Conservation (phyloP, 768 basidiomycete species). For the Boletus tylopilopsis region DNA sequence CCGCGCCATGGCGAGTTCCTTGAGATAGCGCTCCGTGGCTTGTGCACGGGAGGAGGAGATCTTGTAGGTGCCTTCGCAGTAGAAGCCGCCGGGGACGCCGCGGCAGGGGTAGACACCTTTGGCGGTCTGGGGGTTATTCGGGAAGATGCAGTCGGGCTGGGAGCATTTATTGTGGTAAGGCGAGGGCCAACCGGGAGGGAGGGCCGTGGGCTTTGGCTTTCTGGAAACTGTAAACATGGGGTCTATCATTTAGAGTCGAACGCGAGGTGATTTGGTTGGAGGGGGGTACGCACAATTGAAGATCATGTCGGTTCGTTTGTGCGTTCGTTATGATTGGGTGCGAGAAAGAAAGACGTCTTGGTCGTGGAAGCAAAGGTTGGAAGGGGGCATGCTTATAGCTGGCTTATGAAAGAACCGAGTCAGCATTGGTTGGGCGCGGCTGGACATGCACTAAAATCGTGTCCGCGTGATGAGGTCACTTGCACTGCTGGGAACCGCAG, state of each 20-base stretch:
- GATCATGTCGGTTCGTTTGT: slow-evolving; percentile 24
- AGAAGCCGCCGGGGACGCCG: slow-evolving; percentile 33
- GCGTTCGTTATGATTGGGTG: no score
- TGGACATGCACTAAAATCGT: slow-evolving; percentile 32
- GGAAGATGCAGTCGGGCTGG: slow-evolving; percentile 29
- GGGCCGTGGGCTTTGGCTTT: slow-evolving; percentile 27
- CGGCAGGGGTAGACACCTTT: slow-evolving; percentile 33
- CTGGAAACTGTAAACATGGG: slow-evolving; percentile 25
- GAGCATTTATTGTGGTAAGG: slow-evolving; percentile 36
- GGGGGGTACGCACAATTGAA: slow-evolving; percentile 24
- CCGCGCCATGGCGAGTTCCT: slow-evolving; percentile 22
- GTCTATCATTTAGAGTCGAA: background rate
- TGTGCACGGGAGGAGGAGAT: slow-evolving; percentile 32
- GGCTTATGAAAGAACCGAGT: slow-evolving; percentile 27
- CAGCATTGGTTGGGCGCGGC: slow-evolving; percentile 15
- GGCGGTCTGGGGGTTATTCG: slow-evolving; percentile 29
- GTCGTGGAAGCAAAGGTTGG: no score
- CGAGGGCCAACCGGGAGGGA: slow-evolving; percentile 35
- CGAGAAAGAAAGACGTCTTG: background rate
- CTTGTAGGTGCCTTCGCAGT: slow-evolving; percentile 34
- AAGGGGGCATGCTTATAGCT: slow-evolving; percentile 7
- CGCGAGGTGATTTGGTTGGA: background rate
- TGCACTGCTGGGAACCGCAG: slow-evolving; percentile 17
- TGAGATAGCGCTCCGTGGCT: slow-evolving; percentile 31
- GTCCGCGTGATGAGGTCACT: slow-evolving; percentile 29